Base-by-base conservation (phyloP, 495 filamentous ascomycete species). In the Neurospora terricola region DNA sequence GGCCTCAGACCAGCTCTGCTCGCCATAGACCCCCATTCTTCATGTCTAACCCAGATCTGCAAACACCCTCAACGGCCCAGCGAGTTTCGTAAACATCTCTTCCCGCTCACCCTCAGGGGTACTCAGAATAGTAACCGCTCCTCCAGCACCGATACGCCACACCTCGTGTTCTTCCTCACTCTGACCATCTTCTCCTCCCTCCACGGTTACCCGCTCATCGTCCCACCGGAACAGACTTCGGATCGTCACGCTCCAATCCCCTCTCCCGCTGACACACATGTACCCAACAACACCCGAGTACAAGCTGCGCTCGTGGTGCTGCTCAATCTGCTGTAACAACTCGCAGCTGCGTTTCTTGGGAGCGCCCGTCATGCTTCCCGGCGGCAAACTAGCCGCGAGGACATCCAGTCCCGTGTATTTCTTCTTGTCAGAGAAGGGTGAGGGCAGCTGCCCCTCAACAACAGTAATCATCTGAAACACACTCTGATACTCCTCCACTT, bases 281-380 rank as follows among this genome's bases (percentile, higher is more conserved):
- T 96, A 98, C 0, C 95, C 95, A 42, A 96, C 86, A 2, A 96
- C 92, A 0, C 95, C 95, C 1, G 92, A 93, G 79, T 98, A 98
- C 38, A 98, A 81, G 1, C 93, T 90, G n/a, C 95, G 85, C 69
- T 88, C 86, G 18, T 82, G 81, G n/a, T 77, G 78, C n/a, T 77
- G 77, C 78, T 98, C 95, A 66, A 97, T 86, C 0, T 80, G 78
- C 70, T 85, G 81, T 48, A 98, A 84, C 62, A 98, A 86, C 86
- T 97, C 89, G 79, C 95, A 97, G 43, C 90, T 92, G 27, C 95
- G 88, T 77, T 92, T 92, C 84, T 98, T 98, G 0, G 95, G 95
- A 7, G 95, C 95, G 18, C 95, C 95, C 3, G 95, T 98, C 95
- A 98, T 98, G 66, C 89, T 92, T 0, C 96, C 96, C 0, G 96